phyloP scores from a whole-genome alignment of 345 rosid species.

The Rhodomyrtus tomentosa region DNA sequence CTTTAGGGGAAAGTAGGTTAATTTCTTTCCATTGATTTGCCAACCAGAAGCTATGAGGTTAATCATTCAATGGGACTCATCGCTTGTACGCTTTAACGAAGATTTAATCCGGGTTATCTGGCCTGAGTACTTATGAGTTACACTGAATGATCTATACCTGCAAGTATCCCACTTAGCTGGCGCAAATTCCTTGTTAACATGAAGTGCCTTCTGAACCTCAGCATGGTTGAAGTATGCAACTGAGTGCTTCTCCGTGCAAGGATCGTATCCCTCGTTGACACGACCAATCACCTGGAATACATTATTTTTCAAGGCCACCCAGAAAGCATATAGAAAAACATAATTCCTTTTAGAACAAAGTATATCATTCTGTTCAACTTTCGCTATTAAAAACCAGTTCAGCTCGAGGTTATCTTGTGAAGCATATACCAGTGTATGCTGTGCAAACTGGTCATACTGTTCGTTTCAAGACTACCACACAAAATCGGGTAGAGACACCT shows the following conservation, averaged over 20 bases:
- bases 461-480: not conserved
- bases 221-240: constrained; percentile 69
- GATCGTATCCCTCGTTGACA: constrained; percentile 71
- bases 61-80: not conserved
- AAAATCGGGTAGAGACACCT: not conserved
- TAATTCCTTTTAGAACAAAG: not conserved
- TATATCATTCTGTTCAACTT: not conserved
- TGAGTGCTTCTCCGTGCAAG: constrained; percentile 85
- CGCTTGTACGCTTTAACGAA: not conserved
- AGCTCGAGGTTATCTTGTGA: not conserved
- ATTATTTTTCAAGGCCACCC: not conserved
- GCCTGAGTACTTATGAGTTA: not conserved
- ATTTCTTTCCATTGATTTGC: not conserved
- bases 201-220: constrained; percentile 74
- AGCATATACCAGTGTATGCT: not conserved
- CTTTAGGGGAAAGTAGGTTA: not conserved
- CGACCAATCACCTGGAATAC: constrained; percentile 36
- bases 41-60: not conserved
- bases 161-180: constrained; percentile 82
- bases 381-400: not conserved
- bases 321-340: not conserved
- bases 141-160: constrained; percentile 34
- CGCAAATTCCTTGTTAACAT: constrained; percentile 53
- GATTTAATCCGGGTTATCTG: not conserved
- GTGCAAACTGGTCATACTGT: not conserved